Percentiles rank a stretch among this genome's conserved stretches.
phyloP scores from a whole-genome alignment of 1,284 basidiomycete genomes.

The Garcileccinum viscosum region DNA sequence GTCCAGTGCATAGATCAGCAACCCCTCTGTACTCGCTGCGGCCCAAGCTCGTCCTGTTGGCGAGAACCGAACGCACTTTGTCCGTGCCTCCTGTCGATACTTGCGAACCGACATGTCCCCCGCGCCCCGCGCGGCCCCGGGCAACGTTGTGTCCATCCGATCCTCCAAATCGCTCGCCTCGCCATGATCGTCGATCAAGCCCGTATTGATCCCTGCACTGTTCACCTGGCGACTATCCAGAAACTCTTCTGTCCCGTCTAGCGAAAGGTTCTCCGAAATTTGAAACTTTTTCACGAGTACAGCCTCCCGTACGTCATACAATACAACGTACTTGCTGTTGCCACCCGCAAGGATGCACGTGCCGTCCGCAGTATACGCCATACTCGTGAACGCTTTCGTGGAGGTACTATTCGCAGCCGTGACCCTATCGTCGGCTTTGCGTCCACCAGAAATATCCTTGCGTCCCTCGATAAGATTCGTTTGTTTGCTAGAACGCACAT shows the following conservation, averaged over 20 bases:
- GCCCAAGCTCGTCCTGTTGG: conserved; percentile 96
- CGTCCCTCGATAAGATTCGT: conserved; percentile 91
- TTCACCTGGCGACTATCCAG: conserved; percentile 88
- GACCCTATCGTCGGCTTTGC: conserved; percentile 88
- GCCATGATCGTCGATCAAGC: conserved; percentile 82
- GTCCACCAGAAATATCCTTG: conserved; percentile 92
- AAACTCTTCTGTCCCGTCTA: conserved; percentile 97
- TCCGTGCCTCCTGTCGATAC: conserved; percentile 87
- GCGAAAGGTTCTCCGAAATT: conserved; percentile 91
- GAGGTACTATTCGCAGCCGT: conserved; percentile 90
- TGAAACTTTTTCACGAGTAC: conserved; percentile 96
- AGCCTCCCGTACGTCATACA: conserved; percentile 93
- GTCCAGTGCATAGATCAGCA: conserved; percentile 94
- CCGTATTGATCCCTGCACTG: conserved; percentile 77
- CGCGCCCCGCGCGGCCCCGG: conserved; percentile 82
- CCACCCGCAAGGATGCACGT: conserved; percentile 94
- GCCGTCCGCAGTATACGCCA: conserved; percentile 95
- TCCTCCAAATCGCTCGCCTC: conserved; percentile 93
- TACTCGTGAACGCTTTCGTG: conserved; percentile 89
- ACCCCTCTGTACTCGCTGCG: conserved; percentile 93
- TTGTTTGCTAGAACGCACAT: conserved; percentile 83
- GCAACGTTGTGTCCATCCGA: conserved; percentile 81
- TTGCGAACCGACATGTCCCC: conserved; percentile 87
- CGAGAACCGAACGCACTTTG: conserved; percentile 92
- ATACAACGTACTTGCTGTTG: conserved; percentile 94